Evolutionary conservation across 768 basidiomycete species (phyloP).

Genomic region (Multifurca ochricompacta): DNA sequence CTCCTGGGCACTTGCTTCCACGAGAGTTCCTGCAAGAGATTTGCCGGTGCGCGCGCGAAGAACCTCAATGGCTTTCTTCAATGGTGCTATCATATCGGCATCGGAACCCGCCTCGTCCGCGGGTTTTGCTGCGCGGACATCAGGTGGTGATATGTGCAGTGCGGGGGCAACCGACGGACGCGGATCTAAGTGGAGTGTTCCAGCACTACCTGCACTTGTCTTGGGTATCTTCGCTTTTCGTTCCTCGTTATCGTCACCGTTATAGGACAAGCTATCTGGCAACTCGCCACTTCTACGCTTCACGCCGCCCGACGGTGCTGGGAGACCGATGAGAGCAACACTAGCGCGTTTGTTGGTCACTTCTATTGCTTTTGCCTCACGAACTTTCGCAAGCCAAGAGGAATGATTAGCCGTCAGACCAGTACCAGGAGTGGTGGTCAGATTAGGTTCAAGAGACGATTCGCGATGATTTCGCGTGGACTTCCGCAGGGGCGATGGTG

Average conservation of each 20-base stretch:
- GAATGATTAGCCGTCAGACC: conserved; percentile 53
- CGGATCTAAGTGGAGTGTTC: not conserved
- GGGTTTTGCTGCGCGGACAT: not conserved
- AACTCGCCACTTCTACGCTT: conserved; percentile 61
- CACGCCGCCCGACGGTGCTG: conserved; percentile 12
- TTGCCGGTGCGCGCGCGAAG: conserved; percentile 54
- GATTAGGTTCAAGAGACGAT: conserved; percentile 23
- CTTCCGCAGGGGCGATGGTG: conserved; percentile 62
- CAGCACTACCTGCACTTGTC: conserved; percentile 26
- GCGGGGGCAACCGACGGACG: not conserved
- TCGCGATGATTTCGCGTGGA: conserved; percentile 49
- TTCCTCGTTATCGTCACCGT: conserved; percentile 22
- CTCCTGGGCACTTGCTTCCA: not conserved
- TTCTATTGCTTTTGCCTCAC: conserved; percentile 51
- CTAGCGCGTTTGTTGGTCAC: conserved; percentile 26
- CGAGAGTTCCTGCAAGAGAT: conserved; percentile 45
- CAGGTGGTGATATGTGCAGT: not conserved
- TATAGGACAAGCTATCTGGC: conserved; percentile 11
- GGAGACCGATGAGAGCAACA: conserved; percentile 4
- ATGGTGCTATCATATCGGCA: conserved; percentile 50
- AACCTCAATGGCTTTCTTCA: conserved; percentile 68
- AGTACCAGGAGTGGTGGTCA: conserved; percentile 30
- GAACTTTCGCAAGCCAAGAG: conserved; percentile 74
- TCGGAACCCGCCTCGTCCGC: conserved; percentile 19
- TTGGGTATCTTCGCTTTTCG: conserved; percentile 46